A percentile compares a stretch with the other conserved stretches of the same genome.
Evolutionary conservation across 1,284 basidiomycete genomes (phyloP).

Genomic region (Sporisorium scitamineum): DNA sequence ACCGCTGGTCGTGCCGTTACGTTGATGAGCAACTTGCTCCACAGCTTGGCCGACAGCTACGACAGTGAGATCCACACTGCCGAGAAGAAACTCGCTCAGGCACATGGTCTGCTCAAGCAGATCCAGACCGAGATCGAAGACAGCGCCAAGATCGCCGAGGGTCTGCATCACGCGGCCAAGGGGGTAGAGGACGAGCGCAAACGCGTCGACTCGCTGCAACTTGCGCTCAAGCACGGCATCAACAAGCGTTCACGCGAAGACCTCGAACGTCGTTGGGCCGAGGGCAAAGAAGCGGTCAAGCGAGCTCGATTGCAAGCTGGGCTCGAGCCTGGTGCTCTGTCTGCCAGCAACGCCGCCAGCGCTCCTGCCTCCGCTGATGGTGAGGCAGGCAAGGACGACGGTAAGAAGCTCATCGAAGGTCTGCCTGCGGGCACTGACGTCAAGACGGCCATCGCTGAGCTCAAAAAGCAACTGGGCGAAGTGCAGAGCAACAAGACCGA

Average conservation of each 20-base stretch:
- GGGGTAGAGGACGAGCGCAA: conserved; percentile 78
- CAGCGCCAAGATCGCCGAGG: conserved; percentile 80
- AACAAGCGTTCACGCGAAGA: conserved; percentile 77
- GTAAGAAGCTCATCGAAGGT: conserved; percentile 20
- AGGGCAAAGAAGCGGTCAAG: conserved; percentile 50
- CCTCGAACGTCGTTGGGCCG: conserved; percentile 54
- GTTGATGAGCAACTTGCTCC: conserved; percentile 87
- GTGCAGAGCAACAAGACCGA: conserved; percentile 43
- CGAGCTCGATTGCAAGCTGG: conserved; percentile 48
- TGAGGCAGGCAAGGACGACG: conserved; percentile 3
- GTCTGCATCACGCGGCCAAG: conserved; percentile 75
- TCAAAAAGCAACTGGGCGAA: conserved; percentile 46
- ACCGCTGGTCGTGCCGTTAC: conserved; percentile 80
- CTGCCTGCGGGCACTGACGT: conserved; percentile 31
- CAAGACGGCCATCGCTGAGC: conserved; percentile 44
- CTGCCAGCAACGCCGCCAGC: conserved; percentile 28
- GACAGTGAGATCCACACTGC: conserved; percentile 92
- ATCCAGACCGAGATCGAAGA: conserved; percentile 94
- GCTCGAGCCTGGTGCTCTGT: conserved; percentile 38
- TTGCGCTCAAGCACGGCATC: conserved; percentile 80
- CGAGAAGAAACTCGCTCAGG: conserved; percentile 90
- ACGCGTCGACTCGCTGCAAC: conserved; percentile 77
- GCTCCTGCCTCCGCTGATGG: conserved; percentile 3
- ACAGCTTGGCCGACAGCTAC: conserved; percentile 89
- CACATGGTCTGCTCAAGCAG: conserved; percentile 84